A percentile compares a stretch with the other conserved stretches of the same genome.
Conservation (phyloP, 768 basidiomycete species). For the Serendipita sp. region DNA sequence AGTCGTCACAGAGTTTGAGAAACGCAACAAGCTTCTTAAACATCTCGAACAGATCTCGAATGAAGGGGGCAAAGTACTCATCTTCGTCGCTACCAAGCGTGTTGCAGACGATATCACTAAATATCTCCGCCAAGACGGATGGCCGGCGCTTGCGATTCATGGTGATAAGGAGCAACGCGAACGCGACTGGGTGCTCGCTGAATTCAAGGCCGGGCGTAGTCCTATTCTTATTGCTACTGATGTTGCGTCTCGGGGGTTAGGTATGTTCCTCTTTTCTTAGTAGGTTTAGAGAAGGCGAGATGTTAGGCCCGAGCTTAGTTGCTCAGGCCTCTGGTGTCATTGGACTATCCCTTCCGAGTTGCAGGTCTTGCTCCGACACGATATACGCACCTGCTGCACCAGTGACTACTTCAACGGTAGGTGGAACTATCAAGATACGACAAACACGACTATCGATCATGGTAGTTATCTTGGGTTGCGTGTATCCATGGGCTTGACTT, state of each 20-base stretch:
- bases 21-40: conserved; percentile 88
- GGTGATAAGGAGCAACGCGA: conserved; percentile 99
- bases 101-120: conserved; percentile 98
- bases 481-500: conserved; percentile 4
- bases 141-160: conserved; percentile 99
- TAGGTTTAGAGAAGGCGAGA: not conserved
- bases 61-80: conserved; percentile 96
- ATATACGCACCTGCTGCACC: not conserved
- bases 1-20: conserved; percentile 94
- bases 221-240: conserved; percentile 98
- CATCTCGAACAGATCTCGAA: conserved; percentile 92
- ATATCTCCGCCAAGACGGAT: conserved; percentile 92
- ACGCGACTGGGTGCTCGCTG: conserved; percentile 96
- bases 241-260: conserved; percentile 98
- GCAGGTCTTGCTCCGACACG: not conserved
- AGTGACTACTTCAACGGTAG: not conserved
- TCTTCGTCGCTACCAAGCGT: conserved; percentile 95
- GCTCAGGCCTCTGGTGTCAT: not conserved
- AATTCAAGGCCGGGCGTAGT: conserved; percentile 96
- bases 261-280: conserved; percentile 34
- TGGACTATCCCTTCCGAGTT: conserved; percentile 6
- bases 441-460: not conserved
- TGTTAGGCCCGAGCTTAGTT: not conserved
- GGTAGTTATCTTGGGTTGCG: conserved; percentile 5
- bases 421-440: not conserved